phyloP scores from a whole-genome alignment of 495 filamentous ascomycete species.

The Aspergillus carlsbadensis region DNA sequence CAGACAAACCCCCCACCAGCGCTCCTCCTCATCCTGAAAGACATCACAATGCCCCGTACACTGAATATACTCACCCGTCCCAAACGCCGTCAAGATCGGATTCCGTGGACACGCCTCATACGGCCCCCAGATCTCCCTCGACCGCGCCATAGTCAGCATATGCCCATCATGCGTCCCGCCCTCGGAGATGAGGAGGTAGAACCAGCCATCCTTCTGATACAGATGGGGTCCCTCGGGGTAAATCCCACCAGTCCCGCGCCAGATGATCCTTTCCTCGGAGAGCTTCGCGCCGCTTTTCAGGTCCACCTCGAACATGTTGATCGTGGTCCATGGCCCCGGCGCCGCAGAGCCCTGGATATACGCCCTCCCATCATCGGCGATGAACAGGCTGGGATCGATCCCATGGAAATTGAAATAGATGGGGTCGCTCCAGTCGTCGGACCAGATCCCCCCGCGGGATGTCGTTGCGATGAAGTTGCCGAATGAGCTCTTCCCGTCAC shows the following conservation, averaged over 20 bases:
- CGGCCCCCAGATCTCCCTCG: constrained; percentile 4
- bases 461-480: not conserved
- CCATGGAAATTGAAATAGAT: constrained; percentile 3
- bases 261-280: not conserved
- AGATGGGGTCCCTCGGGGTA: constrained; percentile 3
- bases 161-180: constrained; percentile 1
- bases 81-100: not conserved
- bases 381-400: constrained; percentile 1
- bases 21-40: not conserved
- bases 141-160: not conserved
- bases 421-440: constrained; percentile 1
- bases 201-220: not conserved
- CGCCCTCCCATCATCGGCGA: not conserved
- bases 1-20: constrained; percentile 5
- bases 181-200: constrained; percentile 6
- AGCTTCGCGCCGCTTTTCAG: not conserved
- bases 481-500: not conserved
- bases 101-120: not conserved
- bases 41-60: constrained; percentile 2
- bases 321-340: not conserved
- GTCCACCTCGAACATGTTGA: constrained; percentile 1
- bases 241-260: not conserved
- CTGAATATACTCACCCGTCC: not conserved
- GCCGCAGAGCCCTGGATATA: constrained; percentile 4
- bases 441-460: not conserved